Percentiles rank a stretch among this genome's conserved stretches.
phyloP scores from a whole-genome alignment of 1,284 basidiomycete genomes.

The Chalciporus sp. region DNA sequence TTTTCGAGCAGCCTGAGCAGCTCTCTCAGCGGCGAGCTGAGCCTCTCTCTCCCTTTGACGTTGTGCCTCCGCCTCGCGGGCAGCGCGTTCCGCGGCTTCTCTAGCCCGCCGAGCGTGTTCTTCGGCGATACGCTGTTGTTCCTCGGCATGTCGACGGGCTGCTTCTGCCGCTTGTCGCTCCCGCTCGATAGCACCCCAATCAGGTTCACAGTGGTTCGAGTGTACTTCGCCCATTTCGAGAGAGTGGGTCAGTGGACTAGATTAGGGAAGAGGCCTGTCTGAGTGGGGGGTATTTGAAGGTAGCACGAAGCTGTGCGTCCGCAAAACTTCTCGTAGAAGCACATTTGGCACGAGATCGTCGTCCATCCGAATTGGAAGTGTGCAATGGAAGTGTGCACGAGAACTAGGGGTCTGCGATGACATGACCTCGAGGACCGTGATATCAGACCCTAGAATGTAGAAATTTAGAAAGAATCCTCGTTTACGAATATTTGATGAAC shows the following conservation, averaged over 20 bases:
- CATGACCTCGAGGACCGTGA: no score
- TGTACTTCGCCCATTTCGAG: slow-evolving; percentile 32
- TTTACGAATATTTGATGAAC: no score
- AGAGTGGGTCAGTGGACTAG: background rate
- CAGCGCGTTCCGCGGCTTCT: slow-evolving; percentile 27
- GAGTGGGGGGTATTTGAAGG: background rate
- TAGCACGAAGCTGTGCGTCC: background rate
- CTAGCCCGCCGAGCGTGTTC: slow-evolving; percentile 22
- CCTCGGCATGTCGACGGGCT: slow-evolving; percentile 27
- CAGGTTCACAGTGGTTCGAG: slow-evolving; percentile 30
- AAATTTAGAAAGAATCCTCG: no score
- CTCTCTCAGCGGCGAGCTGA: slow-evolving; percentile 22
- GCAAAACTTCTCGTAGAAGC: no score
- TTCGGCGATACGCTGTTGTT: slow-evolving; percentile 24
- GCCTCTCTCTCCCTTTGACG: slow-evolving; percentile 21
- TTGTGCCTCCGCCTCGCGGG: slow-evolving; percentile 25
- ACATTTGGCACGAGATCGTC: no score
- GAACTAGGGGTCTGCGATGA: no score
- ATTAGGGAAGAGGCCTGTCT: background rate
- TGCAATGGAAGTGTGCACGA: no score
- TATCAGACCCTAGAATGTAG: no score
- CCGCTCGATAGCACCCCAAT: slow-evolving; percentile 31
- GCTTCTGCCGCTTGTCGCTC: slow-evolving; percentile 22
- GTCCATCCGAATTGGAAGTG: no score
- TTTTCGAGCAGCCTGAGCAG: slow-evolving; percentile 26